A percentile compares a stretch with the other conserved stretches of the same genome.
These are phyloP conservation scores for Neonectria sp. DNA, from an alignment of 2,329 filamentous ascomycete species.

Conservation along the genomic window DNA sequence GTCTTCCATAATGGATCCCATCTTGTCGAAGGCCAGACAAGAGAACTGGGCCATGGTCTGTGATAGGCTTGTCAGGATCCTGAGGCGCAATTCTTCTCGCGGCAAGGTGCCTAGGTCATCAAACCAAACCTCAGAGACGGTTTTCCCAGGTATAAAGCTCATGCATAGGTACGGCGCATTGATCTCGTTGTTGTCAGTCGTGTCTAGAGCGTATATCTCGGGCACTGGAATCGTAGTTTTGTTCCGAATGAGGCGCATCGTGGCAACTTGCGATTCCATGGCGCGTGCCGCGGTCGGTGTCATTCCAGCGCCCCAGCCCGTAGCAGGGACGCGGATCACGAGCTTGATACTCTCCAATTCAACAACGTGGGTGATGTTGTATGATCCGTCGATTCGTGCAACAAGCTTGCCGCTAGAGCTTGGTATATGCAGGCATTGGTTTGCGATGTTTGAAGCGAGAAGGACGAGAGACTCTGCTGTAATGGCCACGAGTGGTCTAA, in stretches of 20 bases:
- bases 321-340: constrained; percentile 28
- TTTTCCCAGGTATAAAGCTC: constrained; percentile 34
- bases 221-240: constrained; percentile 34
- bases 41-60: constrained; percentile 33
- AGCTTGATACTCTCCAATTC: constrained; percentile 22
- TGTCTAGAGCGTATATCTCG: constrained; percentile 32
- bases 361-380: constrained; percentile 21
- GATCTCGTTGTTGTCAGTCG: constrained; percentile 31
- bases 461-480: constrained; percentile 9
- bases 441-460: constrained; percentile 12
- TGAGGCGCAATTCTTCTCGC: constrained; percentile 32
- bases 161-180: constrained; percentile 38
- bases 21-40: constrained; percentile 29
- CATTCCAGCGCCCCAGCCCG: constrained; percentile 30
- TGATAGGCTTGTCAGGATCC: constrained; percentile 26
- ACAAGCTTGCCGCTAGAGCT: constrained; percentile 15
- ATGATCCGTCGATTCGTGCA: constrained; percentile 18
- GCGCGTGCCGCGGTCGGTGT: constrained; percentile 28
- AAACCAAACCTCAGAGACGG: constrained; percentile 31
- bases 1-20: constrained; percentile 30
- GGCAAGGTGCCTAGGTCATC: constrained; percentile 9
- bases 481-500: constrained; percentile 21
- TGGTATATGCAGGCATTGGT: constrained; percentile 3
- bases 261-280: constrained; percentile 27
- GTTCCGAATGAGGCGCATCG: constrained; percentile 23